Base-by-base conservation (phyloP, 2,329 filamentous ascomycete genomes). In the Xylaria sp. region DNA sequence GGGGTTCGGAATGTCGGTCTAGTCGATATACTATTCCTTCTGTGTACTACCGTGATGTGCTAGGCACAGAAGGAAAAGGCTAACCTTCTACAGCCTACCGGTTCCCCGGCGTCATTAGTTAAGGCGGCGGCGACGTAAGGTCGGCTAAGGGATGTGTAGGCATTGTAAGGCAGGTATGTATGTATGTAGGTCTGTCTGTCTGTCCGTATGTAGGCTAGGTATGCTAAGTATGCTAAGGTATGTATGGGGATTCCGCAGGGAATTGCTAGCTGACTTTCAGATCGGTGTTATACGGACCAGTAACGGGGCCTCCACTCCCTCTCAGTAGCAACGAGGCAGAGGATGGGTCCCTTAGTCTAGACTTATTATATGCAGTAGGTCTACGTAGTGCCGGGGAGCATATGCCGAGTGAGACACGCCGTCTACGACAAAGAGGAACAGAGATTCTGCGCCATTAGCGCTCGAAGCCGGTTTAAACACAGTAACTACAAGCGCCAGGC, bases 1-100 rank as follows among this genome's bases (percentile, higher is more conserved):
- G 66, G 72, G 73, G 65, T 61, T 64, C 11, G 64, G 66, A 64
- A 68, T 62, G 62, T 62, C 64, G 50, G 62, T 67, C 65, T 71
- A 68, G 65, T 59, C 67, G 48, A 56, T 45, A 68, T 68, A 56
- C 65, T 68, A 70, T 54, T 62, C 65, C 61, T 24, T 59, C 64
- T 64, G 56, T 54, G 64, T 69, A 69, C 67, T 69, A 67, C 64
- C 47, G 67, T 59, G 56, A 56, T 67, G 63, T 67, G 55, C 64
- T 68, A 63, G 59, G 34, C 60, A 68, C 68, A 61, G 50, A 50
- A 58, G 45, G 60, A 59, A 59, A 69, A 59, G 47, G 55, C 65
- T 69, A 69, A 61, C 66, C 57, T 48, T 50, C 50, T 64, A 64
- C 34, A 65, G 58, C 55, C 60, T 68, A 63, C 65, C 63, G 62